Percentiles rank a stretch among this genome's conserved stretches.
Evolutionary conservation across 768 basidiomycete species (phyloP).

Genomic region (Pholiota conissans): DNA sequence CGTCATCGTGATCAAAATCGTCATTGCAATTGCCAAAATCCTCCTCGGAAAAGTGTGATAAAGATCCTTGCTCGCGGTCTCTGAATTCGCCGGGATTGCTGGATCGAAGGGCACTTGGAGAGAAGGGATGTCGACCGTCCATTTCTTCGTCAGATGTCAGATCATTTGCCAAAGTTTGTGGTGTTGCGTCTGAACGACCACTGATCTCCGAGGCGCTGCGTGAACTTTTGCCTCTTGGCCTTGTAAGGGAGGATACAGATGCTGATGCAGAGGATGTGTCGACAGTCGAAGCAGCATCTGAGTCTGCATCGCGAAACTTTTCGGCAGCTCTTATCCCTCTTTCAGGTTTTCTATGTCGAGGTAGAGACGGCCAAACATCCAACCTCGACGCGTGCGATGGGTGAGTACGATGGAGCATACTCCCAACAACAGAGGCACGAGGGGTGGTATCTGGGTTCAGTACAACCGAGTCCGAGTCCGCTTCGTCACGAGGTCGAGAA

Average conservation of each 20-base stretch:
- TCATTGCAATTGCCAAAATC: conserved; percentile 34
- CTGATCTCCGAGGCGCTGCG: conserved; percentile 25
- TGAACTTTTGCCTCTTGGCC: conserved; percentile 26
- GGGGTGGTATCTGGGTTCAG: conserved; percentile 46
- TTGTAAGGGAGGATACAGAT: conserved; percentile 43
- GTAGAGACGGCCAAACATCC: conserved; percentile 5
- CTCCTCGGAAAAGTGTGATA: conserved; percentile 26
- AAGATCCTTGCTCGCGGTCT: conserved; percentile 16
- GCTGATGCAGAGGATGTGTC: conserved; percentile 46
- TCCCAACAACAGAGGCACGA: conserved; percentile 46
- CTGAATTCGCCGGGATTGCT: neutral
- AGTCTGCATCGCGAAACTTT: conserved; percentile 18
- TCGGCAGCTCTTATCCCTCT: conserved; percentile 11
- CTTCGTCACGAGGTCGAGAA: conserved; percentile 30
- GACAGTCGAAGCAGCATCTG: conserved; percentile 49
- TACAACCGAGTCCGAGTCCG: conserved; percentile 37
- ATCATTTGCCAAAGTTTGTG: conserved; percentile 34
- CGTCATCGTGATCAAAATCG: conserved; percentile 43
- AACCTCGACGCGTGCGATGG: conserved; percentile 27
- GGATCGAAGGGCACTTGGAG: conserved; percentile 17
- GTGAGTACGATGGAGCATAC: conserved; percentile 29
- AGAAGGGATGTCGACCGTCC: conserved; percentile 34
- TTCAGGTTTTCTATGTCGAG: conserved; percentile 8
- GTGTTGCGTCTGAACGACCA: conserved; percentile 30
- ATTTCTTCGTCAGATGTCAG: conserved; percentile 35